phyloP scores from a whole-genome alignment of 164 flowering plant genomes.

The Kingdonia uniflora region DNA sequence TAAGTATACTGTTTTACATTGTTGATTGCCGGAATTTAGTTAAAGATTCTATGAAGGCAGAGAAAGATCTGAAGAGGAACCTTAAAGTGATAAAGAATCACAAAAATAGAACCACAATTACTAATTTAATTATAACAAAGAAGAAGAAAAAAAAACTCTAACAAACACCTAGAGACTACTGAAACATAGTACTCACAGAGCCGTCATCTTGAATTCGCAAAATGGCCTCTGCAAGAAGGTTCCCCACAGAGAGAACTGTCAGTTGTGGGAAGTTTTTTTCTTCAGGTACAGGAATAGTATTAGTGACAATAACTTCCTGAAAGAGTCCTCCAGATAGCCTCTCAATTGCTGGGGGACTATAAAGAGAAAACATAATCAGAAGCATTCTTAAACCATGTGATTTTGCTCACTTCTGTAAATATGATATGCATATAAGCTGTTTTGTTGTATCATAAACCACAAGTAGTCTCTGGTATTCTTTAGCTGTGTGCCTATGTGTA shows the following conservation, averaged over 20 bases:
- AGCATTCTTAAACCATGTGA: background rate
- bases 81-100: too few species aligned
- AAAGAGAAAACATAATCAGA: background rate
- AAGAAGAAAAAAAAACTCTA: background rate
- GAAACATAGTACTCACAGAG: conserved; percentile 66
- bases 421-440: too few species aligned
- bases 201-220: conserved; percentile 75
- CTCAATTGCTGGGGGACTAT: conserved; percentile 90
- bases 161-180: conserved; percentile 12
- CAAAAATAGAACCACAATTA: too few species aligned
- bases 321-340: conserved; percentile 69
- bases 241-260: conserved; percentile 74
- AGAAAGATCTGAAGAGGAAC: too few species aligned
- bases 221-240: conserved; percentile 74
- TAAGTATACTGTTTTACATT: too few species aligned
- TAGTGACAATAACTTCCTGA: conserved; percentile 77
- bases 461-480: too few species aligned
- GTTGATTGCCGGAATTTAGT: too few species aligned
- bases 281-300: conserved; percentile 61
- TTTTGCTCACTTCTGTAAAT: too few species aligned
- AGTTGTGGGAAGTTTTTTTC: conserved; percentile 75
- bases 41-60: too few species aligned
- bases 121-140: background rate
- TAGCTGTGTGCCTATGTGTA: too few species aligned
- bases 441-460: too few species aligned